Base-by-base conservation (phyloP, 805 yeast species). In the Wickerhamiella allomyrinae region DNA sequence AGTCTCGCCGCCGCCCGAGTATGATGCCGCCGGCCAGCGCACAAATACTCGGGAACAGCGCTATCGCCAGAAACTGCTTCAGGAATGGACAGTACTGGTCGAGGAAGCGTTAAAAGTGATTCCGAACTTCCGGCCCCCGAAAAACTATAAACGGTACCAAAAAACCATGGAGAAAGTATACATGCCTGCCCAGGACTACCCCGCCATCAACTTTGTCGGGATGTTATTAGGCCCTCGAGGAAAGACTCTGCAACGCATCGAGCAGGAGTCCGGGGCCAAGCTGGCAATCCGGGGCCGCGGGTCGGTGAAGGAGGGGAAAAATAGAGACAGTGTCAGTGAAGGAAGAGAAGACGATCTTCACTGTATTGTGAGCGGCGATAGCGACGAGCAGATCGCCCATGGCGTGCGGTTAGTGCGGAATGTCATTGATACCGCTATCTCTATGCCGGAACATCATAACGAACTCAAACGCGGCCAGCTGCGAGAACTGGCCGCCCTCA, bases 251-350 rank as follows among this genome's bases (percentile, higher is more conserved):
- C 74, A 82, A 46, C 74, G 75, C 51, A 63, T 93, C 60, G 94
- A 89, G 57, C 77, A 74, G 22, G 77, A 79, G 39, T 79, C 94
- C 31, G 95, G 95, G 1, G 95, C 97, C 14, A 74, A 71, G 49
- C 79, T 91, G 45, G 93, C 87, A 2, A 82, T 91, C 39, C 69
- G 99, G 51, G 99, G 99, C 21, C 77, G 81, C 51, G 99, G 99
- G 0, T 87, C 96, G 1, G 94, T 86, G 15, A 89, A 89, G 56
- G 94, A 84, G 55, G 97, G 97, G 24, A 80, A 77, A 57, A 55
- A 67, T 10, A 69, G 67, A 29, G 57, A 68, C 13, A 66, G 71
- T 2, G 56, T 54, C 31, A 72, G 72, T 24, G 68, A 71, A 46
- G 71, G 74, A 45, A 63, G 77, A 49, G 76, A 78, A 36, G 98